Percentiles rank a stretch among this genome's conserved stretches.
Evolutionary conservation across 2,329 filamentous ascomycete genomes (phyloP).

Genomic region (Elsinoe australis): DNA sequence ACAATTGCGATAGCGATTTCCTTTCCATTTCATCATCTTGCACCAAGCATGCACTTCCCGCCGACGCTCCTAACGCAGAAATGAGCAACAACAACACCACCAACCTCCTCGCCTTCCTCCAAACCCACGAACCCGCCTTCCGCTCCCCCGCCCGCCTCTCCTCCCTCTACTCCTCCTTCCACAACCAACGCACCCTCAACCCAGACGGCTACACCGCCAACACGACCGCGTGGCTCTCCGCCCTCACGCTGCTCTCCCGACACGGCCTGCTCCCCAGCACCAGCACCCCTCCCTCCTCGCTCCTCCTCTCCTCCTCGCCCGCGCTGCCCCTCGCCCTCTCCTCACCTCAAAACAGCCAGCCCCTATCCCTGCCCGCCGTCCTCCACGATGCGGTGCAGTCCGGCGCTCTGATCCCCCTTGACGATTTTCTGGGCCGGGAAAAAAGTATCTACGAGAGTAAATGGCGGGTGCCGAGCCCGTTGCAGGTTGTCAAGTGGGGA

Average conservation of each 20-base stretch:
- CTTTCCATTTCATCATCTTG: not conserved
- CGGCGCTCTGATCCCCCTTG: slow-evolving; percentile 61
- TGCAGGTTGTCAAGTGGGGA: slow-evolving; percentile 67
- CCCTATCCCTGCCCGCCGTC: slow-evolving; percentile 70
- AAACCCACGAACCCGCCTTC: slow-evolving; percentile 44
- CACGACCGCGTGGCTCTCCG: slow-evolving; percentile 67
- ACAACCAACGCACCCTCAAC: slow-evolving; percentile 64
- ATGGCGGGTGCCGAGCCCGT: slow-evolving; percentile 62
- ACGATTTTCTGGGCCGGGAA: slow-evolving; percentile 57
- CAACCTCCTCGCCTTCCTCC: slow-evolving; percentile 56
- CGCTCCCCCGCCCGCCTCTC: slow-evolving; percentile 57
- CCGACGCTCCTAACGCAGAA: slow-evolving; percentile 1
- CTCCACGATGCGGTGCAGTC: slow-evolving; percentile 65
- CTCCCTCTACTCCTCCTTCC: slow-evolving; percentile 84
- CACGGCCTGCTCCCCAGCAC: slow-evolving; percentile 50
- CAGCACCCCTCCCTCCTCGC: slow-evolving; percentile 21
- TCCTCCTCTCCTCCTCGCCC: slow-evolving; percentile 49
- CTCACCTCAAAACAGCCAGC: slow-evolving; percentile 69
- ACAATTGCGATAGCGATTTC: too few relatives aligned
- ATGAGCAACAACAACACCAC: slow-evolving; percentile 1
- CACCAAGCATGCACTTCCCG: not conserved
- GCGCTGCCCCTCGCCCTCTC: slow-evolving; percentile 64
- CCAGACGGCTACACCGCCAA: slow-evolving; percentile 81
- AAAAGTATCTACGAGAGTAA: slow-evolving; percentile 62
- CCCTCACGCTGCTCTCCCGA: slow-evolving; percentile 60